Evolutionary conservation across 1,284 basidiomycete genomes (phyloP).

Genomic region (Ustilago trichophora): DNA sequence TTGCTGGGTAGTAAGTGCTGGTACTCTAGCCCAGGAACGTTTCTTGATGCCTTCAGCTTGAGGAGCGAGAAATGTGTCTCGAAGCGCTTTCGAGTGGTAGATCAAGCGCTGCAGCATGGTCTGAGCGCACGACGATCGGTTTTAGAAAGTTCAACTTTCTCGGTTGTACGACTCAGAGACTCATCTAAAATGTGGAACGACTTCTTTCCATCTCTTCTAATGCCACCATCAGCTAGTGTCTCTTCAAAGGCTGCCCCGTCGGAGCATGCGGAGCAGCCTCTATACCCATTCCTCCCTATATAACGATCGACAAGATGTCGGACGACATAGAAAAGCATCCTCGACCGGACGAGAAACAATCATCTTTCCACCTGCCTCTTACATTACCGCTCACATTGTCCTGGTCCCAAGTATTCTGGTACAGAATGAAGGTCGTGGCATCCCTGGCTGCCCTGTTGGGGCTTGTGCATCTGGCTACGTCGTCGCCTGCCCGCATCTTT

Average conservation of each 20-base stretch:
- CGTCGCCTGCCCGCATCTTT: slow-evolving; percentile 21
- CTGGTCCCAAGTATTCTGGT: slow-evolving; percentile 6
- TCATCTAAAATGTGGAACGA: not conserved
- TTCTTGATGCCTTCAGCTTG: too few relatives aligned
- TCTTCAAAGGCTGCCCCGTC: not conserved
- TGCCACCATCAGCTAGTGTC: too few relatives aligned
- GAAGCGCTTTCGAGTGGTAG: too few relatives aligned
- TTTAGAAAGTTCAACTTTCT: too few relatives aligned
- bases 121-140: too few relatives aligned
- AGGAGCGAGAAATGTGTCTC: too few relatives aligned
- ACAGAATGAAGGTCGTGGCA: slow-evolving; percentile 36
- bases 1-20: too few relatives aligned
- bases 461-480: slow-evolving; percentile 14
- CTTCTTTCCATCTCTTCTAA: not conserved
- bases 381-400: not conserved
- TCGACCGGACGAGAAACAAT: not conserved
- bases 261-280: not conserved
- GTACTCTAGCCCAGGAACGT: too few relatives aligned
- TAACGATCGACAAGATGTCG: slow-evolving; percentile 19
- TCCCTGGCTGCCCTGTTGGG: slow-evolving; percentile 19
- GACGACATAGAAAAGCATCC: slow-evolving; percentile 40
- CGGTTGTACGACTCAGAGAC: not conserved
- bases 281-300: slow-evolving; percentile 1
- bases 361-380: not conserved
- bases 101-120: too few relatives aligned